Evolutionary conservation across 306 rosid species (phyloP), one percentile per base, ranked within the genome.

Genomic region (Fagus sylvatica): DNA sequence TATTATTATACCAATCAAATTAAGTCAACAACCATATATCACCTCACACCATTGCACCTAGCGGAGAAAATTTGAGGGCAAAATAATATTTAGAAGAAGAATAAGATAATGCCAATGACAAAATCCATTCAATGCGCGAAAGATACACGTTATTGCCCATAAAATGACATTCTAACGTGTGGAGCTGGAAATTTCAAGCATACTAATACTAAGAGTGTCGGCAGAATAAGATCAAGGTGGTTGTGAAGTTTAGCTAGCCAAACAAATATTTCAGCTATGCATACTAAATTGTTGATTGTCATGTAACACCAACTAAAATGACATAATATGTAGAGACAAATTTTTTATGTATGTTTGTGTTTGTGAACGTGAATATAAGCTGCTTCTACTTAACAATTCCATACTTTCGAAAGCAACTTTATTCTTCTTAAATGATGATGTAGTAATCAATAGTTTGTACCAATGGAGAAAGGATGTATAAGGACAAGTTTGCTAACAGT

Each of bases 251-350:
- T 13, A 12, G 4, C 9, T 32, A 13, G 68, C 41, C 40, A 59
- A 10, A 5, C 41, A 5, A 61, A 61, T 33, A 4, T 5, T 32
- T 33, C 41, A 32, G 41, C 13, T 4, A 32, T 33, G n/a, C 8
- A 11, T 61, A 33, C 40, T 2, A 62, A 32, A n/a, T 43, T 1
- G 8, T 46, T 32, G 83, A 82, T 78, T 16, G 75, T 62, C 60
- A 78, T 74, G 80, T 48, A 30, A 78, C 75, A 83, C 77, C 78
- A 53, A 42, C 79, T 9, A 46, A 8, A 7, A 69, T 72, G 41
- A 60, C 34, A 61, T 30, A 61, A 61, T 64, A 53, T 53, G 11
- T 7, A 1, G 12, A 65, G 76, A 77, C 79, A 49, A 67, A 49
- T 46, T 65, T 15, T 48, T 46, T 65, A 9, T 37, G n/a, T 55